Conservation (phyloP, 2,329 filamentous ascomycete species). For the Elsinoe ampelina region DNA sequence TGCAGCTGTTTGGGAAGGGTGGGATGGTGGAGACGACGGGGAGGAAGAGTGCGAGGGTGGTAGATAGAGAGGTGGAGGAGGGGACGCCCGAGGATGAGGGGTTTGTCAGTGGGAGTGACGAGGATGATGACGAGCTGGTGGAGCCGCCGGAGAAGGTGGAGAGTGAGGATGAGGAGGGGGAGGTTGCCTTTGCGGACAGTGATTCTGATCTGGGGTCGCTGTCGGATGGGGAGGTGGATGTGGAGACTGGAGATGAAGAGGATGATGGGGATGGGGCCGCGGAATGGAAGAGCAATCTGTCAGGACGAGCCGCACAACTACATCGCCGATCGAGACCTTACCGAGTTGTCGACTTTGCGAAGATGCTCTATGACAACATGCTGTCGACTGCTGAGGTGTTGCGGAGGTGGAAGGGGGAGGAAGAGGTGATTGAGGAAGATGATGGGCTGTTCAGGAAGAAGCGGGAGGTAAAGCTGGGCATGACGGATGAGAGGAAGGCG, state of each 20-base stretch:
- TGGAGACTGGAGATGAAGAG: constrained; percentile 34
- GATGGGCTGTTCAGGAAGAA: constrained; percentile 55
- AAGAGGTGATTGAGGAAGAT: constrained; percentile 52
- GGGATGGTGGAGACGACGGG: constrained; percentile 46
- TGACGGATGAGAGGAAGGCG: constrained; percentile 58
- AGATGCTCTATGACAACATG: constrained; percentile 78
- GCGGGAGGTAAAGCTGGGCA: constrained; percentile 58
- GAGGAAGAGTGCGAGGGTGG: constrained; percentile 45
- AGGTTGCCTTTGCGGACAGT: constrained; percentile 87
- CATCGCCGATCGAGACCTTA: constrained; percentile 64
- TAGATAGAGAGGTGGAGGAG: constrained; percentile 40
- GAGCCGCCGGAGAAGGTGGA: constrained; percentile 44
- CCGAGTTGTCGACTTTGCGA: constrained; percentile 71
- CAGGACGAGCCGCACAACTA: constrained; percentile 61
- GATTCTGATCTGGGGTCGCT: constrained; percentile 93
- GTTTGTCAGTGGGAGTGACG: constrained; percentile 42
- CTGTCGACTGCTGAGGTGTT: constrained; percentile 68
- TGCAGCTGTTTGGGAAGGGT: constrained; percentile 77
- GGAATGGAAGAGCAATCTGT: constrained; percentile 83
- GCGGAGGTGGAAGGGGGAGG: constrained; percentile 58
- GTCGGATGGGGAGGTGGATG: constrained; percentile 46
- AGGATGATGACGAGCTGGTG: constrained; percentile 42
- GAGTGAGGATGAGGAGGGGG: constrained; percentile 50
- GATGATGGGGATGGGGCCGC: constrained; percentile 61
- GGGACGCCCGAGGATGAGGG: constrained; percentile 41